Percentiles rank a stretch among this genome's conserved stretches.
phyloP scores from a whole-genome alignment of 495 filamentous ascomycete genomes.

The Podospora comata region DNA sequence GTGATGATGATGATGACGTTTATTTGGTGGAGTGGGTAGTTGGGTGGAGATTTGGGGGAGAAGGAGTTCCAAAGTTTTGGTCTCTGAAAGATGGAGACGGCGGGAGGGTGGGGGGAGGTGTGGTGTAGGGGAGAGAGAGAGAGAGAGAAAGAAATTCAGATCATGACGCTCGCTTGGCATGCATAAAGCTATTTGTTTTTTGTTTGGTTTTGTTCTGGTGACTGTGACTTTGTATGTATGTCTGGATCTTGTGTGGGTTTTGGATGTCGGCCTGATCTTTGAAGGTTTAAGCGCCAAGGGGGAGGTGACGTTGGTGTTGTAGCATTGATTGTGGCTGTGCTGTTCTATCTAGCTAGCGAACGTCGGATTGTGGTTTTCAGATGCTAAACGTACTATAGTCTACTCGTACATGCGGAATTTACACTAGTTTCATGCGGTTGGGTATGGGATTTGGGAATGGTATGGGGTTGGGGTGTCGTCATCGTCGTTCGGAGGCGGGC shows the following conservation, averaged over 20 bases:
- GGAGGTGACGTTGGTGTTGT: neutral
- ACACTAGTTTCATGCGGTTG: neutral
- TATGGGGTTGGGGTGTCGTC: neutral
- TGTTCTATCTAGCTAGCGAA: too few species aligned
- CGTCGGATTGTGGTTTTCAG: too few species aligned
- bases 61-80: neutral
- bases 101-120: too few species aligned
- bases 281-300: neutral
- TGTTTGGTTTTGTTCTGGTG: neutral
- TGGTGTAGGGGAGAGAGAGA: neutral
- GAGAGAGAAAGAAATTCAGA: conserved; percentile 17
- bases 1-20: neutral
- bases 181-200: neutral
- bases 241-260: neutral
- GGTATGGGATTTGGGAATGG: neutral
- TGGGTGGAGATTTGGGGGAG: neutral
- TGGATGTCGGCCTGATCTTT: neutral
- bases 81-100: neutral
- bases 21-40: neutral
- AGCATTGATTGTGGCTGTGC: too few species aligned
- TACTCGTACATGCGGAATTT: neutral
- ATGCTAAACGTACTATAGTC: too few species aligned
- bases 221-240: neutral
- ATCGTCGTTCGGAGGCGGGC: neutral
- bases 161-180: conserved; percentile 41